Evolutionary conservation across 2,329 filamentous ascomycete species (phyloP), one percentile per base, ranked within the genome.

Genomic region (Aureobasidium sp.): DNA sequence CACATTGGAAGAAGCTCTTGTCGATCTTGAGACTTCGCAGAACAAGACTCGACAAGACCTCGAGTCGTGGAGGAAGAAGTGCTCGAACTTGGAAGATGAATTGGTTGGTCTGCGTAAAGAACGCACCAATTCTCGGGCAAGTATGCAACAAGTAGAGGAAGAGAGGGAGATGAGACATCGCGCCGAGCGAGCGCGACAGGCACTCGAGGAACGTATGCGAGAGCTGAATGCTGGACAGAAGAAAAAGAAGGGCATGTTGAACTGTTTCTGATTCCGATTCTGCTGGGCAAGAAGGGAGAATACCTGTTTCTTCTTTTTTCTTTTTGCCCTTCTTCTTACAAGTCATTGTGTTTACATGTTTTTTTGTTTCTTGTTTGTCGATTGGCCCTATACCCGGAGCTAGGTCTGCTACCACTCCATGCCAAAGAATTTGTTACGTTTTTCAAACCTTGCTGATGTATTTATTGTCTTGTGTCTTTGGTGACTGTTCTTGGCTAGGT

Each of bases 241-340:
- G 74, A 93, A 94, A 77, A 95, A 91, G 79, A 95, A 95, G 80
- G 83, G 86, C 64, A 90, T 86, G 61, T 79, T 98, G 71, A 97
- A 96, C 76, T 98, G 93, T 79, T 98, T 98, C 77, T 96, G 89
- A 16, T 35, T 22, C 14, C 10, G 24, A 21, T n/a, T n/a, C 24
- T 19, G 19, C n/a, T 19, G 42, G 17, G 8, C 2, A 30, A 16
- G 7, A 19, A 29, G 3, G 22, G 45, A 17, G 16, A 16, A 27
- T 6, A 6, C 34, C n/a, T 49, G 34, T 19, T 38, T 12, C 22
- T 39, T 38, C 16, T 22, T 12, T 38, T 30, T 8, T 39, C 14
- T 17, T 48, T 48, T 44, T 35, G 16, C 30, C 29, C 17, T 25
- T 37, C 25, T 21, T n/a, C n/a, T n/a, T n/a, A n/a, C n/a, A n/a